A percentile compares a stretch with the other conserved stretches of the same genome.
These are phyloP conservation scores for Russula griseocarnosa DNA, from an alignment of 768 basidiomycete genomes.

Conservation along the genomic window DNA sequence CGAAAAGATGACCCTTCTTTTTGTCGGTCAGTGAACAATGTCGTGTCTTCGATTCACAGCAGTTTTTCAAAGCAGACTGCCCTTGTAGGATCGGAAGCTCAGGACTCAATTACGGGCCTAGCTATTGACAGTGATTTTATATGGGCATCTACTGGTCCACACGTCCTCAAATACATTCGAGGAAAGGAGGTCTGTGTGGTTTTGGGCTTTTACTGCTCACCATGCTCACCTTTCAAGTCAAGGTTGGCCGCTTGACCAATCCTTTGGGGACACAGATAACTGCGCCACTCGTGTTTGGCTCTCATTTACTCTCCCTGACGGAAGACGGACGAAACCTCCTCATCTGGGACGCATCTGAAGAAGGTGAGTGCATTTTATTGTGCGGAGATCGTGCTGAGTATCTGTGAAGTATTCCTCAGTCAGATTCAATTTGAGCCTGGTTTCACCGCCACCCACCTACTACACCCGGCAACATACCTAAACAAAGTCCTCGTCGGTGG, in stretches of 20 bases:
- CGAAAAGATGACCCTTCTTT: conserved; percentile 84
- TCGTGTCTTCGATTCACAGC: not conserved
- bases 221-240: conserved; percentile 19
- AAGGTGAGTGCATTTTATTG: conserved; percentile 41
- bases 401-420: conserved; percentile 37
- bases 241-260: conserved; percentile 60
- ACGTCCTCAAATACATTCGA: conserved; percentile 73
- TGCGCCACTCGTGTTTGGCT: conserved; percentile 74
- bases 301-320: conserved; percentile 71
- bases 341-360: conserved; percentile 64
- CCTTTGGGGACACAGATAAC: conserved; percentile 58
- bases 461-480: conserved; percentile 94
- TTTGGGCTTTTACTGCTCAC: not conserved
- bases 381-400: not conserved
- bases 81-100: conserved; percentile 72
- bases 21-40: conserved; percentile 69
- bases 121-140: conserved; percentile 82
- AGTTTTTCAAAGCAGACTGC: conserved; percentile 8
- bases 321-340: conserved; percentile 75
- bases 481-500: conserved; percentile 92
- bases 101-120: conserved; percentile 67
- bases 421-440: conserved; percentile 74
- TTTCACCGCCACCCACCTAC: conserved; percentile 79
- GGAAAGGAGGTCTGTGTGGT: conserved; percentile 72
- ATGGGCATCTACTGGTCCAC: conserved; percentile 69